Evolutionary conservation across 208 protist genomes (phyloP).

Genomic region (Ichthyophonus hoferi): DNA sequence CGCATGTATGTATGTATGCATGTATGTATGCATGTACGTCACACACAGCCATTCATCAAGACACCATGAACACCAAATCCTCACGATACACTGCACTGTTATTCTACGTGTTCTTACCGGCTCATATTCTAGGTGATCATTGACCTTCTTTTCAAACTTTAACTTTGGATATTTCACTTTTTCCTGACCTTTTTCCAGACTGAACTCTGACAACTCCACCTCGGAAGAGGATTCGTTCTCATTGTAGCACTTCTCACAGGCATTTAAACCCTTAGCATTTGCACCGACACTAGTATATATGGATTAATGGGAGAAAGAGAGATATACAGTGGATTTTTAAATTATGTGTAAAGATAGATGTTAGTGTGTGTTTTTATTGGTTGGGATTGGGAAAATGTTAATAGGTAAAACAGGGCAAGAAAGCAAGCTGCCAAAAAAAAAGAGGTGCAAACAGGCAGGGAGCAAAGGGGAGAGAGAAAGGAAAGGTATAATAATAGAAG

Average conservation of each 20-base stretch:
- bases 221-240: neutral
- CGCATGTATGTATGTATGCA: constrained; percentile 7
- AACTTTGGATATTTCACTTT: neutral
- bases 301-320: too few species aligned
- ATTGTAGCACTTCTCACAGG: neutral
- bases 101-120: constrained; percentile 1
- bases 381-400: too few species aligned
- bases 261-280: neutral
- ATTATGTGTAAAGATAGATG: too few species aligned
- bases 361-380: too few species aligned
- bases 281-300: too few species aligned
- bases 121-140: constrained; percentile 38
- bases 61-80: neutral
- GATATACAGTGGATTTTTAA: too few species aligned
- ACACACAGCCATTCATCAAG: neutral
- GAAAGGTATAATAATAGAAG: too few species aligned
- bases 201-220: neutral
- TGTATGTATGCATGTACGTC: constrained; percentile 4
- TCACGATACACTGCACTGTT: neutral
- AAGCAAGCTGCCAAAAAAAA: too few species aligned
- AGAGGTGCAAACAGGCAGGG: neutral
- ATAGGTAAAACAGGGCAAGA: too few species aligned
- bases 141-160: constrained; percentile 12
- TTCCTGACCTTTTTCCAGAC: neutral
- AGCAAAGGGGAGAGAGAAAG: too few species aligned